Evolutionary conservation across 2,329 filamentous ascomycete species (phyloP).

Genomic region (Didymellaceae sp.): DNA sequence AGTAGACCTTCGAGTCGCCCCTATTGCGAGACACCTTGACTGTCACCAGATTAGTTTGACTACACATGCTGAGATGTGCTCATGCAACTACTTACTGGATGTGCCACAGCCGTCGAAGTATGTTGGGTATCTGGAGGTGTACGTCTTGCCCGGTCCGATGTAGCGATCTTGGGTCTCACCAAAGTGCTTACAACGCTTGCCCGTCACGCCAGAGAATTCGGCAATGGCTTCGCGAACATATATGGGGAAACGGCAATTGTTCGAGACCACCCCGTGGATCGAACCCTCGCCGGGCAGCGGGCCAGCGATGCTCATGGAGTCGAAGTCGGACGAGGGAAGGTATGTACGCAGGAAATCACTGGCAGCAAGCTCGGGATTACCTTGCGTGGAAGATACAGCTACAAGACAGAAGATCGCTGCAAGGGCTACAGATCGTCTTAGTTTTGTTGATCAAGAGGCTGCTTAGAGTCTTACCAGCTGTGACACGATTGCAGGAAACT

Average conservation of each 20-base stretch:
- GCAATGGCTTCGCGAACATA: conserved; percentile 9
- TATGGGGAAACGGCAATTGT: conserved; percentile 1
- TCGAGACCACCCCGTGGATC: conserved; percentile 2
- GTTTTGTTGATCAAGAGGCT: too few species aligned
- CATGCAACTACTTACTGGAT: background rate
- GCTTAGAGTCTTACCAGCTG: too few species aligned
- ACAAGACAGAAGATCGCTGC: too few species aligned
- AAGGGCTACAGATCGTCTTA: too few species aligned
- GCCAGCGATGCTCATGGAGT: background rate
- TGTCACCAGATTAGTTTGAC: background rate
- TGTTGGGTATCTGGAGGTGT: background rate
- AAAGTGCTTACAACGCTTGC: background rate
- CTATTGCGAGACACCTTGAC: conserved; percentile 8
- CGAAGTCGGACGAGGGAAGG: background rate
- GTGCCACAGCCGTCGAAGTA: conserved; percentile 6
- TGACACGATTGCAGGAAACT: too few species aligned
- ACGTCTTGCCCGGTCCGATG: background rate
- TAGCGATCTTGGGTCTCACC: conserved; percentile 1
- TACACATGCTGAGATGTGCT: too few species aligned
- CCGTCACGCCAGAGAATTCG: background rate
- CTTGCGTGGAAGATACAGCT: too few species aligned
- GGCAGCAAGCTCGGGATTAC: too few species aligned
- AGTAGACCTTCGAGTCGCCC: background rate
- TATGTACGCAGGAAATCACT: too few species aligned
- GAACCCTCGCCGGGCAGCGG: background rate